Conservation (phyloP, 306 rosid species). For the Ammopiptanthus mongolicus region DNA sequence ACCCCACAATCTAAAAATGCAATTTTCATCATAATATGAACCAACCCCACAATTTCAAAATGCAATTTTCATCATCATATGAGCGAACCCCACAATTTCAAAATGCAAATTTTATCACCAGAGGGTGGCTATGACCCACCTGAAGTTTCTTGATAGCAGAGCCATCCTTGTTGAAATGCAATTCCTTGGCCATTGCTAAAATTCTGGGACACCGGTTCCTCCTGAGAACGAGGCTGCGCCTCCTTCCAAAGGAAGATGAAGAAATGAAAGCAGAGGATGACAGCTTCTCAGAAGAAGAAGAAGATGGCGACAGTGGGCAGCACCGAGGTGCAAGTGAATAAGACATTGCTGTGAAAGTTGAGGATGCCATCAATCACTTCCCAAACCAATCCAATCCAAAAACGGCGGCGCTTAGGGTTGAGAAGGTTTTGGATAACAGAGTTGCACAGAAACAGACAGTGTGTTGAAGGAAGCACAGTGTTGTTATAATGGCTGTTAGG, state of each 20-base stretch:
- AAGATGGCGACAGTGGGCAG: constrained; percentile 37
- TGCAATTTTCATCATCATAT: neutral
- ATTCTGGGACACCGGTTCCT: constrained; percentile 44
- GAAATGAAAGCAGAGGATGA: constrained; percentile 71
- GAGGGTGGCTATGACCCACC: neutral
- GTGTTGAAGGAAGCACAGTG: too few relatives aligned
- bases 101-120: neutral
- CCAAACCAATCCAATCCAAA: too few relatives aligned
- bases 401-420: too few relatives aligned
- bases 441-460: too few relatives aligned
- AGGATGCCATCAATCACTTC: neutral
- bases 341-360: constrained; percentile 27
- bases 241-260: constrained; percentile 39
- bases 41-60: neutral
- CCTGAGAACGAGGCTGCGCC: constrained; percentile 38
- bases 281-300: constrained; percentile 45
- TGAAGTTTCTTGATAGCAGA: constrained; percentile 85
- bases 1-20: too few relatives aligned
- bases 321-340: too few relatives aligned
- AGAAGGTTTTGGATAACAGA: too few relatives aligned
- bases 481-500: too few relatives aligned
- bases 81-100: neutral
- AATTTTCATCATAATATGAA: too few relatives aligned
- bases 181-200: constrained; percentile 91
- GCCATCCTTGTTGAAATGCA: constrained; percentile 94